Percentiles rank a stretch among this genome's conserved stretches.
Conservation (phyloP, 768 basidiomycete species). For the Suillus hirtellus region DNA sequence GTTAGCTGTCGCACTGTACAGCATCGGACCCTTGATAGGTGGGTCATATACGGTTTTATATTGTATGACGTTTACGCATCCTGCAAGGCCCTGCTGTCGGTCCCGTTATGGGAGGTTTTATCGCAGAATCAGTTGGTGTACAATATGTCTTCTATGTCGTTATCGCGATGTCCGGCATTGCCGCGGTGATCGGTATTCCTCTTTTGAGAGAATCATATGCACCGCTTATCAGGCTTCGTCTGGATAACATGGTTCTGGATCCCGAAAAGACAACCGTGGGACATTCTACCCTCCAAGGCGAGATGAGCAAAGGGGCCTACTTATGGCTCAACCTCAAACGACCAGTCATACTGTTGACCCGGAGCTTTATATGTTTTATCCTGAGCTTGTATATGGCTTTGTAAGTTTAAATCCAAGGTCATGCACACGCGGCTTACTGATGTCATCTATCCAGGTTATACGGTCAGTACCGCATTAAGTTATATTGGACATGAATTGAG, state of each 20-base stretch:
- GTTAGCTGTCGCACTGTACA: conserved; percentile 70
- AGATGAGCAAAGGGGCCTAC: conserved; percentile 37
- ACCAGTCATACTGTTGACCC: conserved; percentile 58
- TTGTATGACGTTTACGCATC: conserved; percentile 9
- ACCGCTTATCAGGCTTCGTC: conserved; percentile 60
- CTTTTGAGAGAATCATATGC: conserved; percentile 73
- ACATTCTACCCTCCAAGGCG: conserved; percentile 28
- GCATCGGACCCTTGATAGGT: conserved; percentile 64
- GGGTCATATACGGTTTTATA: neutral
- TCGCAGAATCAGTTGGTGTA: conserved; percentile 57
- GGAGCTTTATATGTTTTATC: conserved; percentile 68
- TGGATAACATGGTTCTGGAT: conserved; percentile 41
- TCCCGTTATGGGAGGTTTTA: conserved; percentile 67
- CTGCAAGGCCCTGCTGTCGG: conserved; percentile 52
- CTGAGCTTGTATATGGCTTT: conserved; percentile 74
- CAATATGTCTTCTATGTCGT: conserved; percentile 63
- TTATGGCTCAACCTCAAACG: conserved; percentile 62
- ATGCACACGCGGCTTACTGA: neutral
- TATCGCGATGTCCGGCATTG: conserved; percentile 42
- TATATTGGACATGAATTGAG: neutral
- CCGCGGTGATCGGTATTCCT: conserved; percentile 53
- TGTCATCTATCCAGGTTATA: conserved; percentile 45
- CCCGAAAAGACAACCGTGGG: conserved; percentile 42
- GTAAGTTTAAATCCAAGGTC: conserved; percentile 41
- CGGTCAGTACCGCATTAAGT: conserved; percentile 39